A percentile compares a stretch with the other conserved stretches of the same genome.
These are phyloP conservation scores for Carpinus fangiana DNA, from an alignment of 306 rosid species.

Conservation along the genomic window DNA sequence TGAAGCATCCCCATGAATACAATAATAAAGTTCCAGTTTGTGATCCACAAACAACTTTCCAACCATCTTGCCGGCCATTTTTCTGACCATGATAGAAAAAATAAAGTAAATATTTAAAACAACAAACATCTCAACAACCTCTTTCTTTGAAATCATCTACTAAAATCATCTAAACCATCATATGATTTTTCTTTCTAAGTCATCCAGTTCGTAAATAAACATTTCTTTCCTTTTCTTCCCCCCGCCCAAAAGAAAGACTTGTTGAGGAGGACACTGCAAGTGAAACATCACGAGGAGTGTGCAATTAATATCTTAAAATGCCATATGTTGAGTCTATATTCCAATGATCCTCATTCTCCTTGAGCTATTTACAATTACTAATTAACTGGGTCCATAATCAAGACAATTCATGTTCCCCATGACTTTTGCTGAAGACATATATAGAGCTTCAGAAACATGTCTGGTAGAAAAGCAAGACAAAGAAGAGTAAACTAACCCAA, in stretches of 20 bases:
- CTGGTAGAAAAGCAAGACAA: neutral
- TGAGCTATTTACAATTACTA: neutral
- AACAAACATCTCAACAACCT: neutral
- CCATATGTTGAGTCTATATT: neutral
- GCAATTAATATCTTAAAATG: neutral
- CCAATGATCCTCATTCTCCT: neutral
- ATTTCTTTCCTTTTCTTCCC: neutral
- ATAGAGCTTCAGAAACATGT: neutral
- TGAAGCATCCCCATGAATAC: constrained; percentile 92
- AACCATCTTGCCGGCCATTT: constrained; percentile 60
- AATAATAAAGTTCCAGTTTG: constrained; percentile 70
- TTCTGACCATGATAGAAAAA: neutral
- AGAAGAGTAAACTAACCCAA: neutral
- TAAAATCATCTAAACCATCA: neutral
- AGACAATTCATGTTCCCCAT: neutral
- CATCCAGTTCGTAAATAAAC: neutral
- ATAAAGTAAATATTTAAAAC: neutral
- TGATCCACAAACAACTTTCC: constrained; percentile 85
- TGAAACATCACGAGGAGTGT: neutral
- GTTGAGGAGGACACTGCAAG: too few species aligned
- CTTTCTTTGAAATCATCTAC: neutral
- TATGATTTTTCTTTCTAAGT: neutral
- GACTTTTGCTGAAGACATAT: neutral
- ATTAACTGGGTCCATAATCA: neutral
- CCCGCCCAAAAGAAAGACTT: too few species aligned